phyloP scores from a whole-genome alignment of 2,329 filamentous ascomycete species.

The Intubia oerlemansii region DNA sequence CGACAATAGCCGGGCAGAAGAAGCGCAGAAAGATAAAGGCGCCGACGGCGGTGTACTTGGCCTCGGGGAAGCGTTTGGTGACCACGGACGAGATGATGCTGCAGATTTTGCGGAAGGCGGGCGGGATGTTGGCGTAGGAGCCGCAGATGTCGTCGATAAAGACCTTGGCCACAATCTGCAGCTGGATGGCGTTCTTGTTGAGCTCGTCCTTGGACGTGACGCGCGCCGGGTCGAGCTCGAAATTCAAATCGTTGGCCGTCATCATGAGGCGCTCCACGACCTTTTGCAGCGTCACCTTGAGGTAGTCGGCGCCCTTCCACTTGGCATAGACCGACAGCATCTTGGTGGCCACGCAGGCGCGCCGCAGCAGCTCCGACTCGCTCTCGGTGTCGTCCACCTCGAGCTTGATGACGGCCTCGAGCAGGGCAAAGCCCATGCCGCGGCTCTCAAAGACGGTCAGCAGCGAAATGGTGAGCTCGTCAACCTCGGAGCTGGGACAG shows the following conservation, averaged over 20 bases:
- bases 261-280: slow-evolving; percentile 44
- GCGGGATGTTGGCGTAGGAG: slow-evolving; percentile 37
- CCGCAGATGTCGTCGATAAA: slow-evolving; percentile 51
- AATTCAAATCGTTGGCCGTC: slow-evolving; percentile 43
- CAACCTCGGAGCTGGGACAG: slow-evolving; percentile 45
- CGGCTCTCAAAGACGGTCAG: slow-evolving; percentile 50
- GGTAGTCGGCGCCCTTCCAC: slow-evolving; percentile 45
- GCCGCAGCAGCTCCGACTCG: slow-evolving; percentile 43
- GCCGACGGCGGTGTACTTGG: slow-evolving; percentile 51
- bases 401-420: slow-evolving; percentile 46
- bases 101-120: slow-evolving; percentile 45
- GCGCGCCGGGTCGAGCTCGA: slow-evolving; percentile 44
- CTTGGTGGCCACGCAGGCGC: slow-evolving; percentile 50
- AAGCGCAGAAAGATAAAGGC: slow-evolving; percentile 52
- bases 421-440: slow-evolving; percentile 37
- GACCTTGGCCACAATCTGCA: slow-evolving; percentile 45
- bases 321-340: slow-evolving; percentile 51
- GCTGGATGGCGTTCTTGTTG: slow-evolving; percentile 42
- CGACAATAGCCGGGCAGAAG: slow-evolving; percentile 52
- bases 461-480: slow-evolving; percentile 45
- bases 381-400: slow-evolving; percentile 50
- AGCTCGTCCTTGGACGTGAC: slow-evolving; percentile 39
- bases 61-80: slow-evolving; percentile 40
- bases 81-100: slow-evolving; percentile 45
- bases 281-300: slow-evolving; percentile 42